Evolutionary conservation across 2,329 filamentous ascomycete genomes (phyloP), one percentile per base, ranked within the genome.

Genomic region (Ophidiomyces ophidiicola): DNA sequence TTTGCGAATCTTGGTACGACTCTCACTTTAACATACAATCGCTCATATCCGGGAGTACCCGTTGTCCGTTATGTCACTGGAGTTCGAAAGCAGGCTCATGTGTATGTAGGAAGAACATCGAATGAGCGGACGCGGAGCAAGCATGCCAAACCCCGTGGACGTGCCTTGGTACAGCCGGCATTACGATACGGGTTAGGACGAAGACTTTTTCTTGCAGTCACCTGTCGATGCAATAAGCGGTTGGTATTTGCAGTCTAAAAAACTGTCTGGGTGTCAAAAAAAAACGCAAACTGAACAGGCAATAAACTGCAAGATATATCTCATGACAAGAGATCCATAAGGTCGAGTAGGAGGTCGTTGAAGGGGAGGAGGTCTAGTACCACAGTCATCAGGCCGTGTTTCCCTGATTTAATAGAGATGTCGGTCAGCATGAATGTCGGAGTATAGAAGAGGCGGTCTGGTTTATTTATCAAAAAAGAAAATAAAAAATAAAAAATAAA

Each of bases 321-420:
- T 32, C 37, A 20, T 6, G 17, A 20, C 38, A n/a, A n/a, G 18
- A 25, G 26, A 41, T 20, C 8, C 17, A 32, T 26, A 17, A 26
- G 12, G 12, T 23, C 8, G 26, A 20, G 19, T 14, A 26, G 11
- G 31, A 10, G 5, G 28, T 18, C 17, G 26, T 7, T 29, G 24
- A 25, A n/a, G 32, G 30, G 30, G 10, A n/a, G 30, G n/a, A 7
- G n/a, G 10, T 31, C 21, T 34, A 25, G 23, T 42, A 52, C 50
- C 50, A 38, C 50, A 52, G 17, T 51, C 46, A 32, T 49, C 45
- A 15, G 46, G 44, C 17, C 48, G 48, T 24, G 42, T 45, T 38
- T 51, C 50, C 30, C 50, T 52, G 32, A 32, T 6, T 15, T 17
- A 19, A 41, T 7, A 11, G 10, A 32, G 11, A 28, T n/a, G 30